Conservation (phyloP, 2,329 filamentous ascomycete genomes). For the Aspergillus hiratsukae region DNA sequence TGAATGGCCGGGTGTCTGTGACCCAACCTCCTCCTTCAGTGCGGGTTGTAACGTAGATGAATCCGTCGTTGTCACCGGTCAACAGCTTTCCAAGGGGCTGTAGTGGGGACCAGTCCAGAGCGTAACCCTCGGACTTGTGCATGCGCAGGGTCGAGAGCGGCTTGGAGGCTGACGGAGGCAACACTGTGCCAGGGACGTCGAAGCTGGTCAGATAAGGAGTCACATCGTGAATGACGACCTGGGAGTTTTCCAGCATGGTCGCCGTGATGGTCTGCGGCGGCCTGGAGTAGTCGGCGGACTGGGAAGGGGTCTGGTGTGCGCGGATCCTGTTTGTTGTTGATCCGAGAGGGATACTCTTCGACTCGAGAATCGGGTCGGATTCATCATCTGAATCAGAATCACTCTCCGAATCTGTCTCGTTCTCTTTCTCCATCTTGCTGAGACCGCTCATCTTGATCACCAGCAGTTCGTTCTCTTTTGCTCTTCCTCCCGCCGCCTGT, state of each 20-base stretch:
- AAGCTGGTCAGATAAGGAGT: conserved; percentile 85
- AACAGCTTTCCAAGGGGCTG: conserved; percentile 77
- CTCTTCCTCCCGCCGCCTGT: conserved; percentile 71
- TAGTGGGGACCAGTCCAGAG: conserved; percentile 90
- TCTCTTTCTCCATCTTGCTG: conserved; percentile 74
- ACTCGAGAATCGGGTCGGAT: conserved; percentile 85
- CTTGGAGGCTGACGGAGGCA: conserved; percentile 81
- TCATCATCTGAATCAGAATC: conserved; percentile 71
- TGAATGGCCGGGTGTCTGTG: conserved; percentile 78
- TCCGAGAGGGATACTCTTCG: conserved; percentile 76
- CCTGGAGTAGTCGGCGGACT: conserved; percentile 58
- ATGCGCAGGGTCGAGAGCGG: conserved; percentile 81
- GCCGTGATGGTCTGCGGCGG: conserved; percentile 82
- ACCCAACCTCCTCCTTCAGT: conserved; percentile 86
- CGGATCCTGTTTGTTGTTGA: conserved; percentile 94
- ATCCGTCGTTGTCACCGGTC: conserved; percentile 85
- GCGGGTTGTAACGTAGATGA: conserved; percentile 82
- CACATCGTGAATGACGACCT: conserved; percentile 91
- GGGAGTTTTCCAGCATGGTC: conserved; percentile 83
- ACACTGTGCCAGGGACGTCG: conserved; percentile 76
- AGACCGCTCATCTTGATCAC: conserved; percentile 94
- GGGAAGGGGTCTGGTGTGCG: conserved; percentile 70
- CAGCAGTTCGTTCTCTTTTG: conserved; percentile 88
- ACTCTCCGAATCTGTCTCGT: conserved; percentile 64
- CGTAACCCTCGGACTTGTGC: conserved; percentile 92